These are phyloP conservation scores for Arthromyces matolae DNA, from an alignment of 768 basidiomycete species.

Conservation along the genomic window DNA sequence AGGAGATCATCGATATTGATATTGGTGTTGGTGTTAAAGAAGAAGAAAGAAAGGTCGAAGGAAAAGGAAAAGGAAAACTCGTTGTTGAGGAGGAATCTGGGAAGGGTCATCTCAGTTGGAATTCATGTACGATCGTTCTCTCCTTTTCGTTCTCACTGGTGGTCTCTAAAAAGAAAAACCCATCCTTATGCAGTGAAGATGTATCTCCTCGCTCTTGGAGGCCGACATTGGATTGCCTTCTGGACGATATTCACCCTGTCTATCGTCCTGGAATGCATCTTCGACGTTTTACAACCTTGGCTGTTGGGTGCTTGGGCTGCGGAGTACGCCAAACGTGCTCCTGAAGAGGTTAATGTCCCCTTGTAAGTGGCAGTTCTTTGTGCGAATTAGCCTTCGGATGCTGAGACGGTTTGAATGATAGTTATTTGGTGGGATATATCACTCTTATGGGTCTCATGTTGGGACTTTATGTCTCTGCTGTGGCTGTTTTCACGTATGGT, in stretches of 20 bases:
- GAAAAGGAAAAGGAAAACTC: not conserved
- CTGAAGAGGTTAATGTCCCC: not conserved
- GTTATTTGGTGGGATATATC: not conserved
- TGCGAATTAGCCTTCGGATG: too few species aligned
- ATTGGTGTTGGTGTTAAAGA: slow-evolving; percentile 12
- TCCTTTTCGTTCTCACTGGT: slow-evolving; percentile 12
- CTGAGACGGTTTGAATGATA: not conserved
- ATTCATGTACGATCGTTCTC: slow-evolving; percentile 28
- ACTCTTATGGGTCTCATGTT: not conserved
- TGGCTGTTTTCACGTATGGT: not conserved
- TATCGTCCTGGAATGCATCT: not conserved
- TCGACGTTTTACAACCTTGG: not conserved
- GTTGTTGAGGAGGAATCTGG: slow-evolving; percentile 44
- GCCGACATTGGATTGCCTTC: slow-evolving; percentile 18
- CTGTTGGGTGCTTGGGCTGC: not conserved
- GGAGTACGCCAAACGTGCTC: not conserved
- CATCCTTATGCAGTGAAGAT: slow-evolving; percentile 31
- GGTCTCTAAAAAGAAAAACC: too few species aligned
- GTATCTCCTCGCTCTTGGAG: slow-evolving; percentile 34
- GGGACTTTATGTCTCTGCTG: not conserved
- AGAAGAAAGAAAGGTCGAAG: not conserved
- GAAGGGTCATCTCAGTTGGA: slow-evolving; percentile 54
- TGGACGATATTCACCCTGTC: slow-evolving; percentile 24
- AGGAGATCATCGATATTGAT: too few species aligned
- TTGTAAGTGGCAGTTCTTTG: not conserved